Conservation (phyloP, 768 basidiomycete species). For the Cantharellus anzutake region DNA sequence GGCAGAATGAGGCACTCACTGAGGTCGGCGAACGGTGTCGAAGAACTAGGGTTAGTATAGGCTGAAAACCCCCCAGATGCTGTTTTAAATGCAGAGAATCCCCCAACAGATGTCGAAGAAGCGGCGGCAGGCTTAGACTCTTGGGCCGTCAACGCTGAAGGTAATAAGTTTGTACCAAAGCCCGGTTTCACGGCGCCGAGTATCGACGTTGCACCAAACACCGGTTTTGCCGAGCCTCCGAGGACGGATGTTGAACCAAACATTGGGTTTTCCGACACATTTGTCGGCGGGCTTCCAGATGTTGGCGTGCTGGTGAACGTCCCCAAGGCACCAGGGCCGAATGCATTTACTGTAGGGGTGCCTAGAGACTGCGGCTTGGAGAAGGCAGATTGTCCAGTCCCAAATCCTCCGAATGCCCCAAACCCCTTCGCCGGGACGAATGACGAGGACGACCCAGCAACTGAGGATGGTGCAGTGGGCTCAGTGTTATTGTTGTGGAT, state of each 20-base stretch:
- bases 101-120: neutral
- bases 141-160: neutral
- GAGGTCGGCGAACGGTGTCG: neutral
- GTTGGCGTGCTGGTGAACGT: neutral
- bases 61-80: neutral
- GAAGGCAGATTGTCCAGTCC: neutral
- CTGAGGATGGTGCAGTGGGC: neutral
- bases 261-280: neutral
- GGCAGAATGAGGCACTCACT: neutral
- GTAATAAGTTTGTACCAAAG: neutral
- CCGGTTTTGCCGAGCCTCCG: neutral
- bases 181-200: conserved; percentile 2
- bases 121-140: neutral
- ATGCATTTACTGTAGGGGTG: neutral
- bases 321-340: neutral
- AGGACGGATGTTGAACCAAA: neutral
- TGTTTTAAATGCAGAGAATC: neutral
- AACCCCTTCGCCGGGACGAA: neutral
- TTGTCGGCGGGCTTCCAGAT: conserved; percentile 1
- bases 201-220: neutral
- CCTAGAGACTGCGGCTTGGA: conserved; percentile 1
- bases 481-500: neutral
- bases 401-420: conserved; percentile 1
- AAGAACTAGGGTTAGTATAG: neutral
- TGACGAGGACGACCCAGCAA: neutral